phyloP scores from a whole-genome alignment of 1,284 basidiomycete species.

The Mrakiaceae sp. region DNA sequence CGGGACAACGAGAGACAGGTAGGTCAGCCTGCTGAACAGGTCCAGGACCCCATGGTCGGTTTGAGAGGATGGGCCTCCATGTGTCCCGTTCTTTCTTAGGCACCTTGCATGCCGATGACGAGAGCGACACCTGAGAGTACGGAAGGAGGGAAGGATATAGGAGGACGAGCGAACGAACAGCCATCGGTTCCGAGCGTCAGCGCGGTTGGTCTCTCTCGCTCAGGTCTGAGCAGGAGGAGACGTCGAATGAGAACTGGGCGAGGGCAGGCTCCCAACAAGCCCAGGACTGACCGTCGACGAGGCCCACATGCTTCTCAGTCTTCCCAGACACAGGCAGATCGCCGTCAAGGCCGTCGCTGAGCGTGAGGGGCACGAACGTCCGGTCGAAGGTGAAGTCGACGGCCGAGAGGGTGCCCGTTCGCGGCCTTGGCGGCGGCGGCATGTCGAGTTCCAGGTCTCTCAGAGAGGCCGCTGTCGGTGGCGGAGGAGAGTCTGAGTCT shows the following conservation, averaged over 20 bases:
- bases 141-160: neutral
- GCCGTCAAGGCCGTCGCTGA: neutral
- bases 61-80: too few relatives aligned
- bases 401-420: neutral
- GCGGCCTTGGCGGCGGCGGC: neutral
- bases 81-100: too few relatives aligned
- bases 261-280: neutral
- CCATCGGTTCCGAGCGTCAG: neutral
- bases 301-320: neutral
- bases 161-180: neutral
- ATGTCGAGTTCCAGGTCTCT: neutral
- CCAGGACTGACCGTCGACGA: constrained; percentile 5
- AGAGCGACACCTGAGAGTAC: neutral
- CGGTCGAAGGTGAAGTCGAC: neutral
- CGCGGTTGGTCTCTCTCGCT: neutral
- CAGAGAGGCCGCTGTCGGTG: constrained; percentile 3
- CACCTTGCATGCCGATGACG: neutral
- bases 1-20: neutral
- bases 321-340: neutral
- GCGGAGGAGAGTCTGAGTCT: too few relatives aligned
- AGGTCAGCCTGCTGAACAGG: neutral
- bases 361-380: neutral
- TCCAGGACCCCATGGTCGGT: too few relatives aligned
- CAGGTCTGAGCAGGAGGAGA: neutral
- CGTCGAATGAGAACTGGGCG: neutral